Evolutionary conservation across 2,329 filamentous ascomycete genomes (phyloP).

Genomic region (Trichoderma harzianum): DNA sequence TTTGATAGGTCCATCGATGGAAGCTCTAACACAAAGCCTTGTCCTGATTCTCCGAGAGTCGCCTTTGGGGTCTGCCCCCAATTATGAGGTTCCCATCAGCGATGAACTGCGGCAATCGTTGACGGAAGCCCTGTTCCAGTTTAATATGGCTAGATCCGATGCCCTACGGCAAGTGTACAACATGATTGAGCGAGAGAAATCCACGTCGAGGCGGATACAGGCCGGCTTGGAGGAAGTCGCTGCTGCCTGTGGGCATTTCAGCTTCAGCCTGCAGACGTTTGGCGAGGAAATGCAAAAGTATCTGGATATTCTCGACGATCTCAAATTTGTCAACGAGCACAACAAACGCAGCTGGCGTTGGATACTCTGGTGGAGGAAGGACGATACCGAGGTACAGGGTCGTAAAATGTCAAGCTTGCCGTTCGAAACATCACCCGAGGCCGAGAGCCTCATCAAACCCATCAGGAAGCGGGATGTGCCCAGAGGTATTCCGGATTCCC

Average conservation of each 20-base stretch:
- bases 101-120: conserved; percentile 73
- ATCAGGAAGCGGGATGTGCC: conserved; percentile 49
- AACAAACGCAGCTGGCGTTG: conserved; percentile 69
- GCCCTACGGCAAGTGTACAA: conserved; percentile 74
- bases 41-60: conserved; percentile 79
- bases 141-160: conserved; percentile 65
- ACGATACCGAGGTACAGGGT: not conserved
- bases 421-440: conserved; percentile 30
- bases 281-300: conserved; percentile 81
- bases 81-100: conserved; percentile 56
- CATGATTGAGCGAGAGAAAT: conserved; percentile 63
- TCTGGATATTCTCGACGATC: conserved; percentile 73
- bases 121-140: conserved; percentile 69
- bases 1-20: conserved; percentile 85
- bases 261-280: conserved; percentile 80
- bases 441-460: conserved; percentile 34
- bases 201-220: conserved; percentile 64
- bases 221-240: conserved; percentile 91
- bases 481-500: conserved; percentile 47
- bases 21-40: conserved; percentile 79
- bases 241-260: conserved; percentile 89
- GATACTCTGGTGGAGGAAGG: conserved; percentile 67
- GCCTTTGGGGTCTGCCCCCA: conserved; percentile 54
- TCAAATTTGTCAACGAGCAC: conserved; percentile 65
- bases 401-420: conserved; percentile 21